Evolutionary conservation across 345 rosid species (phyloP).

Genomic region (Populus nigra): DNA sequence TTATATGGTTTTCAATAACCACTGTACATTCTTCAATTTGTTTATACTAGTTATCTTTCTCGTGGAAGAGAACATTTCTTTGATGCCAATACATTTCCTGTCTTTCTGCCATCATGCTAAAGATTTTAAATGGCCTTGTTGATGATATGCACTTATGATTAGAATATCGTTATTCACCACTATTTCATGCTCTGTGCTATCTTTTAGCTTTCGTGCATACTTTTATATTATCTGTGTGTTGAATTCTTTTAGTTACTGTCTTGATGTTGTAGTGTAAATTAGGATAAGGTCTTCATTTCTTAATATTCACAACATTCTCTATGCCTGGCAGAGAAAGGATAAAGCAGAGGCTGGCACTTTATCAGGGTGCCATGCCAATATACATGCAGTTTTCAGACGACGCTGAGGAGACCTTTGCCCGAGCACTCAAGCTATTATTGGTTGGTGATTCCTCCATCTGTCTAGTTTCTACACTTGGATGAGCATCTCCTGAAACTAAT

Average conservation of each 20-base stretch:
- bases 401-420: slow-evolving; percentile 83
- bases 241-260: slow-evolving; percentile 5
- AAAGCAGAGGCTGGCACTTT: slow-evolving; percentile 84
- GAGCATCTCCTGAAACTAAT: slow-evolving; percentile 3
- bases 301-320: slow-evolving; percentile 3
- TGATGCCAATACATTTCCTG: background rate
- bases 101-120: background rate
- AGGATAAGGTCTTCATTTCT: background rate
- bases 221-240: background rate
- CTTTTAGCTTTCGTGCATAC: background rate
- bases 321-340: slow-evolving; percentile 61
- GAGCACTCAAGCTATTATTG: slow-evolving; percentile 64
- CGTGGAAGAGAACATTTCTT: background rate
- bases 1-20: background rate
- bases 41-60: background rate
- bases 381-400: slow-evolving; percentile 82
- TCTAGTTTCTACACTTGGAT: background rate
- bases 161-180: background rate
- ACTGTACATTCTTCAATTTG: background rate
- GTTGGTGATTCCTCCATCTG: slow-evolving; percentile 32
- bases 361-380: slow-evolving; percentile 88
- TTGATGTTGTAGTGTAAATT: background rate
- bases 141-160: background rate
- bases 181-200: background rate
- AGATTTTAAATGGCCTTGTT: background rate